Evolutionary conservation across 2,329 filamentous ascomycete species (phyloP).

Genomic region (Diaporthe sp.): DNA sequence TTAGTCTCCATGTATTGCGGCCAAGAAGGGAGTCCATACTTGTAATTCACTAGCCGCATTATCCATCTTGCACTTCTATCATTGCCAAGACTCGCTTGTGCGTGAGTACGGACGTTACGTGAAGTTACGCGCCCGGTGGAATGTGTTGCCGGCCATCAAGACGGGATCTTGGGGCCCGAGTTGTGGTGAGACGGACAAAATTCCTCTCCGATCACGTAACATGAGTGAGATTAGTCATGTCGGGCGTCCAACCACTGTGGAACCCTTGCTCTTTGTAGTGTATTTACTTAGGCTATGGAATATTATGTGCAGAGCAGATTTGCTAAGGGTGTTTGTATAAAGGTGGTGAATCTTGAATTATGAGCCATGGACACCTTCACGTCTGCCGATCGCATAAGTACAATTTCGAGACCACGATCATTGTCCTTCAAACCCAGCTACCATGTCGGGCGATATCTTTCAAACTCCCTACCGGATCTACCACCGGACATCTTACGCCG

Average conservation of each 20-base stretch:
- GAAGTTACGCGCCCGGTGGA: not conserved
- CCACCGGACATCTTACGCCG: slow-evolving; percentile 15
- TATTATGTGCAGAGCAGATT: not conserved
- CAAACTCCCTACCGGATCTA: slow-evolving; percentile 18
- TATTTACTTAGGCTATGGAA: not conserved
- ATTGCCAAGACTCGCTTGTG: not conserved
- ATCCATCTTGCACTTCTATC: not conserved
- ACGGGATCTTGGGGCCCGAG: not conserved
- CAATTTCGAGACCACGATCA: accelerated
- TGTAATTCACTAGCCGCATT: not conserved
- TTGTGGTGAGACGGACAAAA: slow-evolving; percentile 3
- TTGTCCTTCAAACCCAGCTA: not conserved
- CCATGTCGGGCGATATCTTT: not conserved
- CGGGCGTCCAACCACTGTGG: not conserved
- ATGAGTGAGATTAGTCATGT: not conserved
- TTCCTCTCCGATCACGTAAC: slow-evolving; percentile 10
- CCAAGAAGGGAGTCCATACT: not conserved
- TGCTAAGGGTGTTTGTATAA: not conserved
- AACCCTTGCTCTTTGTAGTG: not conserved
- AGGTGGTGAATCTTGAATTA: not conserved
- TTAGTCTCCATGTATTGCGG: not conserved
- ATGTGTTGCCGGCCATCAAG: not conserved
- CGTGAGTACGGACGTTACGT: not conserved
- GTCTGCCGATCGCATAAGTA: not conserved
- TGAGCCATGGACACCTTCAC: no score